A percentile compares a stretch with the other conserved stretches of the same genome.
Evolutionary conservation across 1,284 basidiomycete genomes (phyloP).

Genomic region (Xerocomus amazonicus): DNA sequence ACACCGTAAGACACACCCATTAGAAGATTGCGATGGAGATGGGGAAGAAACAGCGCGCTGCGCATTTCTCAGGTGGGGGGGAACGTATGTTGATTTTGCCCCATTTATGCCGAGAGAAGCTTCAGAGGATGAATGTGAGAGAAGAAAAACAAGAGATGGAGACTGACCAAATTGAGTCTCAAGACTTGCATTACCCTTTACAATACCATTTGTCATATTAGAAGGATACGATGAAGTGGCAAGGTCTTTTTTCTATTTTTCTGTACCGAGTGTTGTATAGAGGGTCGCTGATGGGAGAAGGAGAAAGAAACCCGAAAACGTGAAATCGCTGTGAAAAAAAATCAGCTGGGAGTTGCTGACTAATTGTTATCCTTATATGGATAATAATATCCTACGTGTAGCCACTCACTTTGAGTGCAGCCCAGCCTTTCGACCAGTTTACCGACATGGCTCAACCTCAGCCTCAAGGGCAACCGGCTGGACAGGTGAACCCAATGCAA

Average conservation of each 20-base stretch:
- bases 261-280: conserved; percentile 14
- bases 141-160: background rate
- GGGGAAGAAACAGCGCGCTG: conserved; percentile 72
- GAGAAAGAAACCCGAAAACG: conserved; percentile 22
- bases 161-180: conserved; percentile 80
- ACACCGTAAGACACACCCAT: conserved; percentile 43
- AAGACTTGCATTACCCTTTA: conserved; percentile 74
- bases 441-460: conserved; percentile 33
- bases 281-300: conserved; percentile 23
- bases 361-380: conserved; percentile 5
- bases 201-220: conserved; percentile 87
- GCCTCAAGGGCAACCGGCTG: conserved; percentile 15
- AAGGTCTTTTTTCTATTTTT: conserved; percentile 28
- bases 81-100: conserved; percentile 83
- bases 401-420: no score
- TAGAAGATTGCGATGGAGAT: conserved; percentile 38
- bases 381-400: conserved; percentile 12
- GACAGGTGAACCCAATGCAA: conserved; percentile 31
- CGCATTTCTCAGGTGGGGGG: conserved; percentile 83
- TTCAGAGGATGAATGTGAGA: conserved; percentile 30
- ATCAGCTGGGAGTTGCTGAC: conserved; percentile 28
- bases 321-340: conserved; percentile 29
- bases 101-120: conserved; percentile 71
- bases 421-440: no score
- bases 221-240: conserved; percentile 30